A percentile compares a stretch with the other conserved stretches of the same genome.
These are phyloP conservation scores for Gorgonomyces haynaldii DNA, from an alignment of 192 early-diverging fungal genomes.

Conservation along the genomic window DNA sequence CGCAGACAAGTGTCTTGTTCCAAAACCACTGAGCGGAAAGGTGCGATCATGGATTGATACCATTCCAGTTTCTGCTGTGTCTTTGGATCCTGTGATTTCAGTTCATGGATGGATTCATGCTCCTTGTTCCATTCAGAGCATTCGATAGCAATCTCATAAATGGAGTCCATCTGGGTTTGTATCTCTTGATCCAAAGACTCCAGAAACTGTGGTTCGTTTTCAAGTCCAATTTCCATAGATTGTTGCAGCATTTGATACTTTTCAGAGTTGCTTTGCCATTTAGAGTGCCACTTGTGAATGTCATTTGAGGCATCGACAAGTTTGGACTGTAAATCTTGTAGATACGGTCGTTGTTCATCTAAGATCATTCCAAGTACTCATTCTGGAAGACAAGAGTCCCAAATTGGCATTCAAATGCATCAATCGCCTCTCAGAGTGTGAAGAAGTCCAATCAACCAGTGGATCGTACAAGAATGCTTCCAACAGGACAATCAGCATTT, in stretches of 20 bases:
- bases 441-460: conserved; percentile 36
- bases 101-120: too few species aligned
- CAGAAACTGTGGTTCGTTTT: background rate
- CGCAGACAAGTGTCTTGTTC: too few species aligned
- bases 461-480: conserved; percentile 48
- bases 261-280: background rate
- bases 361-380: conserved; percentile 15
- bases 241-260: background rate
- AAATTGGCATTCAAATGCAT: conserved; percentile 31
- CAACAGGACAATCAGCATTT: conserved; percentile 36
- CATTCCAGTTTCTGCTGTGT: too few species aligned
- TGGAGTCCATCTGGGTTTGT: too few species aligned
- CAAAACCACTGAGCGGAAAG: too few species aligned
- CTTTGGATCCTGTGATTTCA: too few species aligned
- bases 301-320: conserved; percentile 5
- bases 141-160: too few species aligned
- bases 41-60: too few species aligned
- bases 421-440: conserved; percentile 14
- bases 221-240: background rate
- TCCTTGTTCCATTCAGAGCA: too few species aligned
- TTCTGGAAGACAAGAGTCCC: conserved; percentile 25
- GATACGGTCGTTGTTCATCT: conserved; percentile 5
- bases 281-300: conserved; percentile 1
- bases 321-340: conserved; percentile 7
- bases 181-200: background rate